These are phyloP conservation scores for Heliamphora exappendiculata DNA, from an alignment of 148 eudicot genomes.

Conservation along the genomic window DNA sequence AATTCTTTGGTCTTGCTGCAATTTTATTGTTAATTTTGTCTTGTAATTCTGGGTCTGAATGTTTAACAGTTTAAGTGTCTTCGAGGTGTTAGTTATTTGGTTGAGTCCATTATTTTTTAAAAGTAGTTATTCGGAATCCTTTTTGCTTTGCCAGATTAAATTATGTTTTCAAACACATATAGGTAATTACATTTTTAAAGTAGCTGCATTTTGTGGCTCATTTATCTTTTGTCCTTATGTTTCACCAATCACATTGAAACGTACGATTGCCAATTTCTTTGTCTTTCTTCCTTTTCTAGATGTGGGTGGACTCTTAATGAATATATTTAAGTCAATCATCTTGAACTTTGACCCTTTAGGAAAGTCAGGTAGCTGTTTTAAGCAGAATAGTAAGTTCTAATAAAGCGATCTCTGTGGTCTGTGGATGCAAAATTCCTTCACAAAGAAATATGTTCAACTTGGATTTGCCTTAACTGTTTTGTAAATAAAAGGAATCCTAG, in stretches of 20 bases:
- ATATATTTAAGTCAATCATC: not conserved
- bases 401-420: not conserved
- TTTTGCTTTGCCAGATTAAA: not conserved
- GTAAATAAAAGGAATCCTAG: not conserved
- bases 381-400: not conserved
- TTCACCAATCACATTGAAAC: not conserved
- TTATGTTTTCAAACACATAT: not conserved
- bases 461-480: not conserved
- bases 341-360: not conserved
- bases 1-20: not conserved
- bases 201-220: not conserved
- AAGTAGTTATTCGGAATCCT: not conserved
- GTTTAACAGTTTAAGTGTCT: not conserved
- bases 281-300: not conserved
- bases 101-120: not conserved
- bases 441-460: conserved; percentile 8
- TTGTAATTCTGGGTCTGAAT: not conserved
- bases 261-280: not conserved
- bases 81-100: not conserved
- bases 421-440: not conserved
- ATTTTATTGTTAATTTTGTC: not conserved
- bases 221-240: not conserved
- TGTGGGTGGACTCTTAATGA: not conserved
- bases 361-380: conserved; percentile 2
- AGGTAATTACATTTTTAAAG: not conserved